Base-by-base conservation (phyloP, 2,329 filamentous ascomycete species). In the Xylariales sp. region DNA sequence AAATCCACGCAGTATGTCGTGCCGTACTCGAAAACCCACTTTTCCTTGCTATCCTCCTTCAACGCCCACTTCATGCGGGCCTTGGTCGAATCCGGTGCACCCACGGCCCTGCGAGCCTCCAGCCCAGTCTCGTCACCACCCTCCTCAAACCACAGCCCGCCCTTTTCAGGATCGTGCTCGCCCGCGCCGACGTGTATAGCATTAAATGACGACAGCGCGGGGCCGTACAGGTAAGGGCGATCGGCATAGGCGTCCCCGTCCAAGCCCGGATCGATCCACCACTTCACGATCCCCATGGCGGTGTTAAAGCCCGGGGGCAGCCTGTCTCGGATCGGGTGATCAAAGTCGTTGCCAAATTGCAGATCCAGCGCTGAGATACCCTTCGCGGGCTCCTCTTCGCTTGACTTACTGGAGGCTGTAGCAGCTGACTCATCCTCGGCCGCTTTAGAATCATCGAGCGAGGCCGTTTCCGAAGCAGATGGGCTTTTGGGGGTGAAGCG, bases 301-400 rank as follows among this genome's bases (percentile, higher is more conserved):
- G 87, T 83, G 55, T 79, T 80, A 62, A 95, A 95, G 0, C 91
- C 89, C 0, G 88, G 87, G 0, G 93, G 91, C 2, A 98, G 70
- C 13, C 82, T 78, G 56, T 95, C 85, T 20, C 88, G 78, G 50
- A 98, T 93, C 0, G 93, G 88, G 35, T 85, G 78, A 55, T 95
- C 90, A 57, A 97, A 96, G 68, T 96, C 89, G 60, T 97, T 97
- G 29, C 91, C 93, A 52, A 95, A 95, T 38, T 96, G 81, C 3
- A 98, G 70, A 45, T 94, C 81, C 18, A 76, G 62, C 30, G 79
- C 88, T 4, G 72, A 70, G 40, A 95, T 80, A 24, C 74, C 72
- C 62, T 62, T 42, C 19, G 5, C 46, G 42, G 45, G 40, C 7
- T 42, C 27, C n/a, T n/a, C n/a, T n/a, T n/a, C n/a, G n/a, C n/a